Evolutionary conservation across 345 rosid genomes (phyloP), one percentile per base, ranked within the genome.

Genomic region (Eucalyptus caleyi): DNA sequence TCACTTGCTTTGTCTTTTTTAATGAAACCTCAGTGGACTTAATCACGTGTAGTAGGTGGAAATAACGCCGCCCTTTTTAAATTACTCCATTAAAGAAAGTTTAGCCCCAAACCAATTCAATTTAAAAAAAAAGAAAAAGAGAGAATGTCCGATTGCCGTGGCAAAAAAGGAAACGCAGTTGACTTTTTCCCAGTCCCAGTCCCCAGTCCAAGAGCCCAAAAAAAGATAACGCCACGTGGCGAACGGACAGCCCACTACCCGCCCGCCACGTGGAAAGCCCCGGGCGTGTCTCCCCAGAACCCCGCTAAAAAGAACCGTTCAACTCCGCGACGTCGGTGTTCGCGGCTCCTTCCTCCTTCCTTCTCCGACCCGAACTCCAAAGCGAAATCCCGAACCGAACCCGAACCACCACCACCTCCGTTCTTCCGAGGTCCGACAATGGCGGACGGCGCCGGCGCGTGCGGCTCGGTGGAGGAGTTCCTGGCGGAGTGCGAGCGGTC

Each of bases 401-500:
- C 56, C 56, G 56, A 56, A 56, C 62, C 62, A 9, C 62, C 30
- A 1, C 27, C 62, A 0, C 62, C 14, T 34, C 24, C 26, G 23
- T 6, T 11, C 82, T 0, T 10, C 19, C 45, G 60, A 85, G 50
- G 87, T 62, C 27, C 8, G 60, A n/a, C 37, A 89, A 86, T 62
- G 37, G 56, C 56, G 72, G 87, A 47, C 47, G 87, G 88, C 14
- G 91, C 91, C 89, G 92, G 90, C 50, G 32, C 62, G 62, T 56
- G 32, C 8, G 67, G 67, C 32, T 90, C 93, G 27, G 89, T 92
- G 90, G 97, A 96, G 45, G 96, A 97, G 9, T 97, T 97, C 91
- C 90, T 97, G 86, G 90, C 90, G 49, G 93, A 93, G 94, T 97
- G 99, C 93, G 90, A 95, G 92, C 91, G 93, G 86, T 97, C 99